Conservation (phyloP, 768 basidiomycete genomes). For the Hirschioporus abietinus region DNA sequence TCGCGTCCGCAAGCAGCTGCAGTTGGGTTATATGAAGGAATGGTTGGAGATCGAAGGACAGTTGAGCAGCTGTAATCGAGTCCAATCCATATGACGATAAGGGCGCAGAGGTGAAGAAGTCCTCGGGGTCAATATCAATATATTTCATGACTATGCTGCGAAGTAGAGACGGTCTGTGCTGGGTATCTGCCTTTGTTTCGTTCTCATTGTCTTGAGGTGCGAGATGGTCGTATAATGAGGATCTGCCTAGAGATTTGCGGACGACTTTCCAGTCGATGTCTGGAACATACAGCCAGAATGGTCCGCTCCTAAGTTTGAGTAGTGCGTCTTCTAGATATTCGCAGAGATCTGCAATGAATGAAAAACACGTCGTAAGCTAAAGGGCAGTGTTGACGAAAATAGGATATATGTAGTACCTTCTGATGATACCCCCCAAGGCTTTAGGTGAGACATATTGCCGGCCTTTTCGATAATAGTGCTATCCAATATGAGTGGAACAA, state of each 20-base stretch:
- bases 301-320: neutral
- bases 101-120: neutral
- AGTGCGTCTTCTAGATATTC: neutral
- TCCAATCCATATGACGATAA: neutral
- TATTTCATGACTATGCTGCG: neutral
- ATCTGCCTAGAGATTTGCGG: neutral
- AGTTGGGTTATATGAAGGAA: neutral
- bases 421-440: slow-evolving; percentile 15
- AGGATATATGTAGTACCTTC: slow-evolving; percentile 15
- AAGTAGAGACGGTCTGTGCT: neutral
- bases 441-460: slow-evolving; percentile 7
- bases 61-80: neutral
- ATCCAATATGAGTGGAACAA: slow-evolving; percentile 28
- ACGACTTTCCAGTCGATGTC: neutral
- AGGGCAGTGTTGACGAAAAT: slow-evolving; percentile 4
- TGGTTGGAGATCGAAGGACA: neutral
- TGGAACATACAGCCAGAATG: neutral
- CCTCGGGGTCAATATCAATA: neutral
- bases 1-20: neutral
- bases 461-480: slow-evolving; percentile 13
- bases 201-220: neutral
- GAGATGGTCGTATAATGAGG: neutral
- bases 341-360: neutral
- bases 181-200: neutral
- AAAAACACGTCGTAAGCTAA: no score